Conservation (phyloP, 1,139 yeast genomes). For the Suhomyces bokatorum region DNA sequence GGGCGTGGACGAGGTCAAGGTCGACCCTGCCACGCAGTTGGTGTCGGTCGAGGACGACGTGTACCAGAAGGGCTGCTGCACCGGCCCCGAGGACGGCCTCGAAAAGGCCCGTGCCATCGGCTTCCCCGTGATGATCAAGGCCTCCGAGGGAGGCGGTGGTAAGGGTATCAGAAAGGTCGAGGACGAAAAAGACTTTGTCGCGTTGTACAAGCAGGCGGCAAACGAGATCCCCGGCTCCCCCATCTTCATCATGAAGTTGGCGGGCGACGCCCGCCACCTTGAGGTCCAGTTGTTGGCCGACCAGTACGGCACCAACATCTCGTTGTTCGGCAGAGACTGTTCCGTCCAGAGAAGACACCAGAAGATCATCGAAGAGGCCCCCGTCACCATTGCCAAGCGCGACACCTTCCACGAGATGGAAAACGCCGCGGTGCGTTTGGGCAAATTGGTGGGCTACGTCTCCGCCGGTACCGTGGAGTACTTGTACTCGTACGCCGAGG, state of each 20-base stretch:
- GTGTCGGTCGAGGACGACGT: conserved; percentile 86
- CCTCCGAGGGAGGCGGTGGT: conserved; percentile 99
- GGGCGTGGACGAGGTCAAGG: conserved; percentile 78
- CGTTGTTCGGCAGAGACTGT: conserved; percentile 94
- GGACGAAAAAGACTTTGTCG: conserved; percentile 64
- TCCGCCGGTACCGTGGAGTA: conserved; percentile 99
- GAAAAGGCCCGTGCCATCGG: conserved; percentile 82
- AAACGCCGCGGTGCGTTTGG: conserved; percentile 94
- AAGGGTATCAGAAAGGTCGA: conserved; percentile 96
- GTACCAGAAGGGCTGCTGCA: conserved; percentile 86
- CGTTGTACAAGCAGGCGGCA: conserved; percentile 83
- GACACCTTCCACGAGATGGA: conserved; percentile 91
- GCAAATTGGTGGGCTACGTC: conserved; percentile 94
- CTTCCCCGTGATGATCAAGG: conserved; percentile 94
- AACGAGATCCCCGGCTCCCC: conserved; percentile 97
- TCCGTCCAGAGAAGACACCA: conserved; percentile 98
- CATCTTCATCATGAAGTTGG: conserved; percentile 89
- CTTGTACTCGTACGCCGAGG: conserved; percentile 88
- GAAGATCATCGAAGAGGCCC: conserved; percentile 95
- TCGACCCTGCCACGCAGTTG: conserved; percentile 68
- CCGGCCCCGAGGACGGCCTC: conserved; percentile 84
- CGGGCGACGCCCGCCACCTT: conserved; percentile 93
- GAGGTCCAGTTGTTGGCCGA: conserved; percentile 94
- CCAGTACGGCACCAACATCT: conserved; percentile 92
- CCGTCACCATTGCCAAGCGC: conserved; percentile 87